Percentiles rank a stretch among this genome's conserved stretches.
Evolutionary conservation across 192 early-diverging fungal genomes (phyloP).

Genomic region (Coemansia sp.): DNA sequence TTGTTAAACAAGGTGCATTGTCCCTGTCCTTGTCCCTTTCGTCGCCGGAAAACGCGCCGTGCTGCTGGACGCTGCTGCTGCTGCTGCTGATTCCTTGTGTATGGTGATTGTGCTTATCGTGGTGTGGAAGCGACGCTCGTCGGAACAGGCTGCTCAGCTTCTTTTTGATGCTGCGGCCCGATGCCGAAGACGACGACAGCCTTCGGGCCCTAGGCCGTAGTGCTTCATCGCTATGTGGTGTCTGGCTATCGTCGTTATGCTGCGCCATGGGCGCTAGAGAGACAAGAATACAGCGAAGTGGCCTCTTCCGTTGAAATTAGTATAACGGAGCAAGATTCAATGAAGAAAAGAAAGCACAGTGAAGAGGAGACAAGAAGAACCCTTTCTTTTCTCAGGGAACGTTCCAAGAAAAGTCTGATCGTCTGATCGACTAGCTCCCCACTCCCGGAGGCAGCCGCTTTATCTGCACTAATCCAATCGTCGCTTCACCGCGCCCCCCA

Average conservation of each 20-base stretch:
- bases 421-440: no score
- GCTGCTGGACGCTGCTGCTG: neutral
- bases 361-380: no score
- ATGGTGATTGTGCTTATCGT: neutral
- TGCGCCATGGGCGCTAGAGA: neutral
- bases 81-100: neutral
- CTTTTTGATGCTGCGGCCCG: conserved; percentile 9
- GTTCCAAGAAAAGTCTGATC: no score
- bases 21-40: no score
- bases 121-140: conserved; percentile 12
- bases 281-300: no score
- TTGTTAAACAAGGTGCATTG: no score
- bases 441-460: no score
- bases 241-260: neutral
- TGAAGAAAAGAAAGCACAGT: neutral
- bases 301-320: no score
- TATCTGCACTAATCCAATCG: neutral
- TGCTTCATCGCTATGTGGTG: neutral
- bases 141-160: conserved; percentile 21
- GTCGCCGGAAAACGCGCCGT: neutral
- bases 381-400: no score
- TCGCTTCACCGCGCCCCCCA: no score
- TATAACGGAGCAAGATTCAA: neutral
- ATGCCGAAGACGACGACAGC: neutral
- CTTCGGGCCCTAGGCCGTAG: neutral